Evolutionary conservation across 2,329 filamentous ascomycete genomes (phyloP).

Genomic region (Trichoderma oligosporum): DNA sequence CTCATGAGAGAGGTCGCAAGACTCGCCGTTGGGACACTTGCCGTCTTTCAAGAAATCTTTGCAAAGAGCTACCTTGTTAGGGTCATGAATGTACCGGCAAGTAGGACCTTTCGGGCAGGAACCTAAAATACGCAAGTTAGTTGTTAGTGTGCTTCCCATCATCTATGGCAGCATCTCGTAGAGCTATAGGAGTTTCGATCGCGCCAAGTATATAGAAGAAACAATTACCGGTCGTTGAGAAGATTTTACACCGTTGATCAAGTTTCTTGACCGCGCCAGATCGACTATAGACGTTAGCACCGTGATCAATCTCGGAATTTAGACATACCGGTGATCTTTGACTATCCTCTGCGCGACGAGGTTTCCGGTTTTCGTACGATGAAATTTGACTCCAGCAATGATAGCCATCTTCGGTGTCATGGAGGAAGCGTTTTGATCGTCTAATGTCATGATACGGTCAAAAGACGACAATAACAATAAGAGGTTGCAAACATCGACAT

Average conservation of each 20-base stretch:
- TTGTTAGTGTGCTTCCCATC: slow-evolving; percentile 42
- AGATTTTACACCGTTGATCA: slow-evolving; percentile 68
- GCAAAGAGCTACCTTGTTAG: slow-evolving; percentile 83
- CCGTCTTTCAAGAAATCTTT: slow-evolving; percentile 79
- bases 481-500: too few species aligned
- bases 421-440: slow-evolving; percentile 57
- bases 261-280: slow-evolving; percentile 61
- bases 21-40: slow-evolving; percentile 69
- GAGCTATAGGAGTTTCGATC: slow-evolving; percentile 21
- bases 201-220: slow-evolving; percentile 38
- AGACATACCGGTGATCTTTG: slow-evolving; percentile 68
- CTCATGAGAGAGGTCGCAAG: slow-evolving; percentile 89
- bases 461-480: not conserved
- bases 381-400: slow-evolving; percentile 75
- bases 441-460: slow-evolving; percentile 35
- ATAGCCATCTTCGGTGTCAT: slow-evolving; percentile 70
- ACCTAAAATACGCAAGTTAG: slow-evolving; percentile 52
- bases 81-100: slow-evolving; percentile 81
- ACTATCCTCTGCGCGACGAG: slow-evolving; percentile 74
- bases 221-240: slow-evolving; percentile 67
- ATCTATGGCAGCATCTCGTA: slow-evolving; percentile 36
- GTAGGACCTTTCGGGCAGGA: slow-evolving; percentile 75
- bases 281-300: slow-evolving; percentile 45
- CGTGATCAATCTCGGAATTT: slow-evolving; percentile 23
- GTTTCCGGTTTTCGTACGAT: slow-evolving; percentile 84